Evolutionary conservation across 352 stramenopile species (phyloP).

Genomic region (Globisporangium megalacanthum): DNA sequence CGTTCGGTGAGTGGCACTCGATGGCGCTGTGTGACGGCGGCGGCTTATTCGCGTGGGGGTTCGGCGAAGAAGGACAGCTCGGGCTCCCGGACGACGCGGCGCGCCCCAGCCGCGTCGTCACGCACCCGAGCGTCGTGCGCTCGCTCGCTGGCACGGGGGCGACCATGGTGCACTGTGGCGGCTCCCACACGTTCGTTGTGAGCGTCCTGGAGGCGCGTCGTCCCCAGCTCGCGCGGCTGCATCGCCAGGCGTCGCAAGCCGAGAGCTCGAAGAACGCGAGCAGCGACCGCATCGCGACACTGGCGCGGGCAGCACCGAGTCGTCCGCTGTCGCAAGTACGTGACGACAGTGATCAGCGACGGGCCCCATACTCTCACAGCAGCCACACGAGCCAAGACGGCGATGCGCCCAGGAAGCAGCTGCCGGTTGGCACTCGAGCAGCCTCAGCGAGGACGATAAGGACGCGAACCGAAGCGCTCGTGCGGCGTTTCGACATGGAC

Average conservation of each 20-base stretch:
- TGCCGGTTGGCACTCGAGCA: neutral
- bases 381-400: neutral
- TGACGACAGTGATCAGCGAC: neutral
- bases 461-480: neutral
- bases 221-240: constrained; percentile 34
- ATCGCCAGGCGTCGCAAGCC: constrained; percentile 26
- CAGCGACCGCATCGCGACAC: constrained; percentile 12
- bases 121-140: constrained; percentile 41
- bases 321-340: neutral
- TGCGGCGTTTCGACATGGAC: neutral
- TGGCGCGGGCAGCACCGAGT: neutral
- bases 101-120: constrained; percentile 31
- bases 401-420: neutral
- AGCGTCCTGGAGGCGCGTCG: constrained; percentile 53
- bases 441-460: constrained; percentile 4
- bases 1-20: constrained; percentile 70
- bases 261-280: constrained; percentile 23
- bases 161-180: constrained; percentile 46
- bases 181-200: constrained; percentile 59
- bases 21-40: constrained; percentile 53
- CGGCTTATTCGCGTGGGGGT: constrained; percentile 56
- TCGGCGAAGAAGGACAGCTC: constrained; percentile 69
- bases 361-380: neutral
- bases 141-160: constrained; percentile 50
- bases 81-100: constrained; percentile 38